Conservation (phyloP, 345 rosid genomes). For the Aurinia saxatilis region DNA sequence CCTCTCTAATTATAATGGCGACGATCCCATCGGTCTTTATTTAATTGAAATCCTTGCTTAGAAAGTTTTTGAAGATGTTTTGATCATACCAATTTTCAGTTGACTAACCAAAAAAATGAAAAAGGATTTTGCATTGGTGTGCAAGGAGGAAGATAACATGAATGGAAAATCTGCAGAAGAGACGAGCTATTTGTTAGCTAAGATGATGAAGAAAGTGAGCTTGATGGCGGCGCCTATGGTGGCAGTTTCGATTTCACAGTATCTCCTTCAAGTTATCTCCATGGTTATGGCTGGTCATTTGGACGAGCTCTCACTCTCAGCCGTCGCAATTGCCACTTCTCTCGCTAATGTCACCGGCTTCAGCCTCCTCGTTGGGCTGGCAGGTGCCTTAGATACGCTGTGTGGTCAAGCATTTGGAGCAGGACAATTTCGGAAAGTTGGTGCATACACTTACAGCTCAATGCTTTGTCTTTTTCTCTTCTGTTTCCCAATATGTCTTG, state of each 20-base stretch:
- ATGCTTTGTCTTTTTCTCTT: conserved; percentile 8
- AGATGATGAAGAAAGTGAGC: conserved; percentile 3
- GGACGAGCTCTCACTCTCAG: background rate
- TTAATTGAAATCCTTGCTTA: background rate
- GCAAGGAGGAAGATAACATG: background rate
- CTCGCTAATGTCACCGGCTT: conserved; percentile 7
- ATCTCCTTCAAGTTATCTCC: background rate
- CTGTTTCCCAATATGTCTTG: conserved; percentile 24
- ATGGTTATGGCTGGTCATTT: conserved; percentile 1
- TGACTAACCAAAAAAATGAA: background rate
- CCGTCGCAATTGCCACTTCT: background rate
- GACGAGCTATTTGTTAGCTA: background rate
- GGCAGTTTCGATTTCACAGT: background rate
- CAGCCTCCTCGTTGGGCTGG: conserved; percentile 27
- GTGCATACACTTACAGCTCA: conserved; percentile 28
- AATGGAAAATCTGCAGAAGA: background rate
- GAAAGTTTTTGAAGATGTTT: background rate
- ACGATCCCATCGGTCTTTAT: background rate
- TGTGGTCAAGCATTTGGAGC: conserved; percentile 54
- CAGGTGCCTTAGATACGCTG: conserved; percentile 42
- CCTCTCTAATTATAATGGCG: background rate
- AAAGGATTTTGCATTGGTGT: background rate
- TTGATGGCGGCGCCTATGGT: conserved; percentile 6
- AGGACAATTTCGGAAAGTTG: conserved; percentile 31
- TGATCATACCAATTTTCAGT: background rate